These are phyloP conservation scores for Trametes villosa DNA, from an alignment of 768 basidiomycete genomes.

Conservation along the genomic window DNA sequence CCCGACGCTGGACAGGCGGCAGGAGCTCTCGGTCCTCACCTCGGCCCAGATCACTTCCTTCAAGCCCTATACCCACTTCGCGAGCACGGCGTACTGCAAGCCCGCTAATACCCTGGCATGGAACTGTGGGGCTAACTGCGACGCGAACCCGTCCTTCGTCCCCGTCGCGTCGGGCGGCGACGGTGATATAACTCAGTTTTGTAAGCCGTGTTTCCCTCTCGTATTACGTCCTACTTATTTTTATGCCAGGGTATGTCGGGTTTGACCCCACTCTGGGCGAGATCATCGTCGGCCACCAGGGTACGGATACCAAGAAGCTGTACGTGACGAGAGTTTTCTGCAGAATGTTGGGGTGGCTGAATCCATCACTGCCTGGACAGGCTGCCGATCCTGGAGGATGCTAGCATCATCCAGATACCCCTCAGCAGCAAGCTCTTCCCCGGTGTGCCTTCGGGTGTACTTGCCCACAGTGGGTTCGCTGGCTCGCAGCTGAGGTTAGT, in stretches of 20 bases:
- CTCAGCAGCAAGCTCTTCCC: slow-evolving; percentile 52
- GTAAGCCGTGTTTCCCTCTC: slow-evolving; percentile 26
- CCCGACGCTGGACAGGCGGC: slow-evolving; percentile 11
- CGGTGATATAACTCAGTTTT: slow-evolving; percentile 46
- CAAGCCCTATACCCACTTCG: slow-evolving; percentile 37
- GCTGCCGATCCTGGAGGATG: slow-evolving; percentile 47
- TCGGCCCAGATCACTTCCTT: slow-evolving; percentile 31
- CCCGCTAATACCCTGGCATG: slow-evolving; percentile 32
- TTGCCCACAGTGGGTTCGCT: slow-evolving; percentile 53
- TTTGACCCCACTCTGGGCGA: slow-evolving; percentile 46
- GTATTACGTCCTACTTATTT: no score
- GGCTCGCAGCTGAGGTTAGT: slow-evolving; percentile 46
- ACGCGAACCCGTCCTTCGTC: slow-evolving; percentile 49
- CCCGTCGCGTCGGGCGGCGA: slow-evolving; percentile 55
- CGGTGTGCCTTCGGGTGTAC: slow-evolving; percentile 45
- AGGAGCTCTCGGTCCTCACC: slow-evolving; percentile 29
- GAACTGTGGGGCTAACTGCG: slow-evolving; percentile 44
- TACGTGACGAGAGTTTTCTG: slow-evolving; percentile 14
- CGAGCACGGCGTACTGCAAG: slow-evolving; percentile 38
- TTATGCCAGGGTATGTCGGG: slow-evolving; percentile 54
- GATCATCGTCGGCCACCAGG: slow-evolving; percentile 44
- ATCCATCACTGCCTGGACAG: slow-evolving; percentile 27
- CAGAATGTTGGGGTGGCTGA: not conserved
- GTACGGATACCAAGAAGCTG: slow-evolving; percentile 41
- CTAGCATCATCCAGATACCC: slow-evolving; percentile 39